phyloP scores from a whole-genome alignment of 2,329 filamentous ascomycete species.

The Zalaria sp. region DNA sequence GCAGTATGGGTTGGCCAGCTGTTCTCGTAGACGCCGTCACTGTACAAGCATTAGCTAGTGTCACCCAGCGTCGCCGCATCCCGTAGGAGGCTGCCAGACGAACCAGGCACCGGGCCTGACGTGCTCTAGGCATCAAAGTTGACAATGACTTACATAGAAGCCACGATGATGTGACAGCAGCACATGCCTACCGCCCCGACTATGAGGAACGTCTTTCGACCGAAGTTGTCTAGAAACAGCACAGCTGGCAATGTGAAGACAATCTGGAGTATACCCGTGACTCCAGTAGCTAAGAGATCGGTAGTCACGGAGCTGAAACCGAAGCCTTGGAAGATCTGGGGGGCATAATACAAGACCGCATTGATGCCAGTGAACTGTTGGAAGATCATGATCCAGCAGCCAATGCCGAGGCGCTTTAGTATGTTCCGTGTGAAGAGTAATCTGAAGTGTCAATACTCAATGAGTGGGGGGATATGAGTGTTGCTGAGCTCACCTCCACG shows the following conservation, averaged over 20 bases:
- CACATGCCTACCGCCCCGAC: conserved; percentile 2
- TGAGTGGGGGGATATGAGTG: conserved; percentile 12
- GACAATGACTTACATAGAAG: too few species aligned
- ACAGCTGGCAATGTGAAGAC: conserved; percentile 53
- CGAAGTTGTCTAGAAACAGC: conserved; percentile 46
- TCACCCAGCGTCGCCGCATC: too few species aligned
- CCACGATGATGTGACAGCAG: not conserved
- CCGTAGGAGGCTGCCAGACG: too few species aligned
- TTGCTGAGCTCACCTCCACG: conserved; percentile 46
- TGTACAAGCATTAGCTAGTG: too few species aligned
- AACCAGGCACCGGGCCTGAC: too few species aligned
- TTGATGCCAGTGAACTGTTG: conserved; percentile 24
- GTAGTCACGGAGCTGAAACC: conserved; percentile 31
- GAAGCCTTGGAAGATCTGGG: conserved; percentile 32
- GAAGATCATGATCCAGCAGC: conserved; percentile 11
- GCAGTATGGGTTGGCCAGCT: too few species aligned
- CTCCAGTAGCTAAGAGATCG: conserved; percentile 53
- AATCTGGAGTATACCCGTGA: conserved; percentile 59
- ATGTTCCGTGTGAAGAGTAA: conserved; percentile 7
- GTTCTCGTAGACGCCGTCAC: too few species aligned
- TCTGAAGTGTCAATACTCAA: conserved; percentile 9
- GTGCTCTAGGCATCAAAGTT: too few species aligned
- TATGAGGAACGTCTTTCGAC: conserved; percentile 47
- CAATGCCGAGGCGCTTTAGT: conserved; percentile 11
- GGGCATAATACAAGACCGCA: conserved; percentile 32